A percentile compares a stretch with the other conserved stretches of the same genome.
These are phyloP conservation scores for Cicer pinnatifidum DNA, from an alignment of 306 rosid genomes.

Conservation along the genomic window DNA sequence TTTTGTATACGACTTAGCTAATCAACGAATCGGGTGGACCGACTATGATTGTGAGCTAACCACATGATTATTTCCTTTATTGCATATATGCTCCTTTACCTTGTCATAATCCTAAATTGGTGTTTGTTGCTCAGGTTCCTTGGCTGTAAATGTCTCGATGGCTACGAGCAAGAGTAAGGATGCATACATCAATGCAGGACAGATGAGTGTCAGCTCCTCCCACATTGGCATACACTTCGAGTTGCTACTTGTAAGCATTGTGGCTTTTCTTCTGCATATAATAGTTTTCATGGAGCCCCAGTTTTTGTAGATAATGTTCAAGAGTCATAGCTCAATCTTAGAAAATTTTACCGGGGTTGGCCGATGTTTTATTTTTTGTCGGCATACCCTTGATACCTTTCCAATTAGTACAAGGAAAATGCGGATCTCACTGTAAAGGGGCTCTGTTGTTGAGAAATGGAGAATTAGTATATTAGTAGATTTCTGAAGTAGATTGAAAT, in stretches of 20 bases:
- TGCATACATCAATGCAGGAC: conserved; percentile 70
- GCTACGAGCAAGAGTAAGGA: conserved; percentile 78
- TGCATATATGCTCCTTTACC: conserved; percentile 22
- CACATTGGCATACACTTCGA: conserved; percentile 50
- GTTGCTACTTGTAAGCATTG: conserved; percentile 54
- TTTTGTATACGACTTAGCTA: conserved; percentile 83
- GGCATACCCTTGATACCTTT: conserved; percentile 43
- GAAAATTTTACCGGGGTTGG: conserved; percentile 35
- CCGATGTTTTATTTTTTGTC: conserved; percentile 53
- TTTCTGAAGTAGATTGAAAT: conserved; percentile 20
- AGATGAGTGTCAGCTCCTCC: conserved; percentile 61
- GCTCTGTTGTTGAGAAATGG: conserved; percentile 39
- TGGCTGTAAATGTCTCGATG: conserved; percentile 81
- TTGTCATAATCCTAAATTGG: conserved; percentile 27
- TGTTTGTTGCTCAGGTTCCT: conserved; percentile 76
- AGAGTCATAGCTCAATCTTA: conserved; percentile 51
- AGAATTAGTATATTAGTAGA: conserved; percentile 44
- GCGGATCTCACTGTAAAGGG: conserved; percentile 43
- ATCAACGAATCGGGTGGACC: conserved; percentile 83
- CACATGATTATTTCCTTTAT: conserved; percentile 15
- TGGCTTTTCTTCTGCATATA: conserved; percentile 58
- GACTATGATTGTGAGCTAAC: conserved; percentile 80
- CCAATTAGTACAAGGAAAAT: conserved; percentile 33
- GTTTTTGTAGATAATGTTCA: conserved; percentile 50
- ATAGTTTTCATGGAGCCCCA: conserved; percentile 48